Conservation (phyloP, 805 yeast genomes). For the Yamadazyma sp. region DNA sequence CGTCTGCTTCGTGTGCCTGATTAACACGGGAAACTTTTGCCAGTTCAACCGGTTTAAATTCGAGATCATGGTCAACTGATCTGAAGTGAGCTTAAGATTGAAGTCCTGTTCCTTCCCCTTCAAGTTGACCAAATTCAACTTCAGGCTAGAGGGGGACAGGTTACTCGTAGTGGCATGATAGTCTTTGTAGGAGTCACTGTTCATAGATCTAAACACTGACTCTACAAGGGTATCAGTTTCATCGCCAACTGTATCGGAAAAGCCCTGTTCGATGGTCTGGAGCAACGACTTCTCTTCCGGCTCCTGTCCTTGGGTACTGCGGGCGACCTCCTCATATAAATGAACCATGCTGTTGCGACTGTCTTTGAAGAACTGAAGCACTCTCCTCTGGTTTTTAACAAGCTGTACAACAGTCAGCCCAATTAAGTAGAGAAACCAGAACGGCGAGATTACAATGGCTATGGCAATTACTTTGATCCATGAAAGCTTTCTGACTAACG, state of each 20-base stretch:
- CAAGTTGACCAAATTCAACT: slow-evolving; percentile 16
- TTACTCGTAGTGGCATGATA: slow-evolving; percentile 9
- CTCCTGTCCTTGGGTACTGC: slow-evolving; percentile 1
- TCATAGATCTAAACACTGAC: slow-evolving; percentile 59
- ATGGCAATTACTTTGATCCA: slow-evolving; percentile 50
- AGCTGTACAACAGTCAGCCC: slow-evolving; percentile 40
- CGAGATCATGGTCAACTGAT: slow-evolving; percentile 54
- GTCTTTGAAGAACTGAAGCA: slow-evolving; percentile 27
- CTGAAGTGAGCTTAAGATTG: slow-evolving; percentile 35
- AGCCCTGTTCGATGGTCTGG: slow-evolving; percentile 17
- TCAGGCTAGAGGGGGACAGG: slow-evolving; percentile 4
- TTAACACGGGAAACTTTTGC: slow-evolving; percentile 70
- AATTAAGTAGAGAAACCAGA: slow-evolving; percentile 61
- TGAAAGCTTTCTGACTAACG: slow-evolving; percentile 33
- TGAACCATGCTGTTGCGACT: slow-evolving; percentile 26
- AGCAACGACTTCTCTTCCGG: slow-evolving; percentile 9
- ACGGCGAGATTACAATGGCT: slow-evolving; percentile 55
- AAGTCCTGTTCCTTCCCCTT: slow-evolving; percentile 24
- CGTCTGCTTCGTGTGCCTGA: slow-evolving; percentile 62
- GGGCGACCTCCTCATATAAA: slow-evolving; percentile 21
- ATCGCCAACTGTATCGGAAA: slow-evolving; percentile 46
- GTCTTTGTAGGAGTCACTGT: slow-evolving; percentile 28
- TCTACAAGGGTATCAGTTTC: slow-evolving; percentile 66
- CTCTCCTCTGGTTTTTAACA: slow-evolving; percentile 28
- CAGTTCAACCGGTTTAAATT: slow-evolving; percentile 59